A percentile compares a stretch with the other conserved stretches of the same genome.
Conservation (phyloP, 768 basidiomycete genomes). For the Boletellus ananas region DNA sequence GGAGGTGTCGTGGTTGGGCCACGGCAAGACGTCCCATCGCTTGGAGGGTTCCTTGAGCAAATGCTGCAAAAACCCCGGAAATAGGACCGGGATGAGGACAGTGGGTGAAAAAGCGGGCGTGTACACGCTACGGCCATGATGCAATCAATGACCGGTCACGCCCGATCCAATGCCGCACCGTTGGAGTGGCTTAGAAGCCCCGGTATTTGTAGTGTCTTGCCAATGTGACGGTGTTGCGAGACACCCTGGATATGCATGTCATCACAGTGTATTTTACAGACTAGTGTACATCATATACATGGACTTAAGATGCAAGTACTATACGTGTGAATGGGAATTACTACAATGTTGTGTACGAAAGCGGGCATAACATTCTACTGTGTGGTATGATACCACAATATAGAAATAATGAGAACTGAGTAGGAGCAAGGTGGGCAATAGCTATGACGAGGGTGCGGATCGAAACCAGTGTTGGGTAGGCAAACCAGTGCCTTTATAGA, state of each 20-base stretch:
- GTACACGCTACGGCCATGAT: slow-evolving; percentile 3
- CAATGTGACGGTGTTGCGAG: background rate
- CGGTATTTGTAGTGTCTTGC: background rate
- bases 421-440: too few species aligned
- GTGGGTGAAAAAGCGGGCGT: background rate
- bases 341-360: background rate
- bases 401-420: too few species aligned
- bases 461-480: too few species aligned
- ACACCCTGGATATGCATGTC: background rate
- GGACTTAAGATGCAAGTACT: background rate
- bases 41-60: slow-evolving; percentile 6
- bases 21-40: background rate
- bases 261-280: background rate
- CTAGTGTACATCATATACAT: background rate
- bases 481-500: background rate
- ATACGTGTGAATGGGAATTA: background rate
- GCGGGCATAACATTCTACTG: too few species aligned
- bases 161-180: slow-evolving; percentile 15
- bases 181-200: background rate
- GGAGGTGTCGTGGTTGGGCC: background rate
- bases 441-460: too few species aligned
- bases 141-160: slow-evolving; percentile 14
- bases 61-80: slow-evolving; percentile 3
- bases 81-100: background rate
- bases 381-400: too few species aligned